Evolutionary conservation across 805 yeast genomes (phyloP), one percentile per base, ranked within the genome.

Genomic region (Jamesozyma lodderae): DNA sequence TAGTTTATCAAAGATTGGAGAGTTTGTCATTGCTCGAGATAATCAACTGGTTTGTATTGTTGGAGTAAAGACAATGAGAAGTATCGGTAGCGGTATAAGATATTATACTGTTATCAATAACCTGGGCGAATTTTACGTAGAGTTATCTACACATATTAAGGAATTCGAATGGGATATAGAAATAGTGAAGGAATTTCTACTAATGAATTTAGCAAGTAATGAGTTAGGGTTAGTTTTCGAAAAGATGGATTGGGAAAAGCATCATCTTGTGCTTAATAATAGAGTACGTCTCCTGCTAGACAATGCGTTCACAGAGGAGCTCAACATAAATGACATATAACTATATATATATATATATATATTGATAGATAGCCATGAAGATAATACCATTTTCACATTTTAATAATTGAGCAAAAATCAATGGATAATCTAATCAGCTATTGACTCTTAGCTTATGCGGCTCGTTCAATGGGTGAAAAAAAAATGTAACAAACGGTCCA

Each of bases 61-160:
- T 3, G 47, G 52, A 6, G 38, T 32, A n/a, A 45, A 40, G 19
- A 31, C 18, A 3, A 20, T 9, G 16, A 11, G 18, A 20, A 6
- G 24, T 6, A 6, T 11, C 25, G 5, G n/a, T 4, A 14, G 4
- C 17, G 17, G 22, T 24, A 14, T 28, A 4, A 19, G 8, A n/a
- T 48, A 47, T 23, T 41, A 41, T 25, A 46, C 41, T 10, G 30
- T 50, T 17, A 36, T 50, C 40, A 42, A 48, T 37, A 37, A 32
- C 15, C 21, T 41, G 23, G 55, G 55, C 4, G 48, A 47, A 18
- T 22, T 33, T 16, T 14, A 21, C 23, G 33, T 37, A 13, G 33
- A 18, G 4, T 5, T 15, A 5, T 16, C 23, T 2, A 24, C 3
- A 8, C 20, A 16, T 18, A 11, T 33, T 6, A 17, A 22, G 16